Evolutionary conservation across 2,329 filamentous ascomycete genomes (phyloP).

Genomic region (Epichloe bromicola): DNA sequence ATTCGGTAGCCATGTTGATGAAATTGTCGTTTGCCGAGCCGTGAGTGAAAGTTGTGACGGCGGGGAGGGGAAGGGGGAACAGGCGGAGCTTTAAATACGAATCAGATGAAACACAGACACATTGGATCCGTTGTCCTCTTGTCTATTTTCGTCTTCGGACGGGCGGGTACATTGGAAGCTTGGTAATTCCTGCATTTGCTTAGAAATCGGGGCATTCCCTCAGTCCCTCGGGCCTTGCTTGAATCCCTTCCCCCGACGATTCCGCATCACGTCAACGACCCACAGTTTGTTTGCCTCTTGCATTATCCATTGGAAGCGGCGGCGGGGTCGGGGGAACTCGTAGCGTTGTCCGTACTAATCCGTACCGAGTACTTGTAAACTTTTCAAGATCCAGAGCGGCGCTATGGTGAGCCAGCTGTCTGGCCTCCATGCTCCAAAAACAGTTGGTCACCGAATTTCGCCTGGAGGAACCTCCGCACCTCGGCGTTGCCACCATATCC

Average conservation of each 20-base stretch:
- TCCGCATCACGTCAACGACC: not conserved
- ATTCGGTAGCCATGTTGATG: conserved; percentile 11
- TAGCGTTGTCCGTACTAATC: no score
- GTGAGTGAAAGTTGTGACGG: no score
- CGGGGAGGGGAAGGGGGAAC: no score
- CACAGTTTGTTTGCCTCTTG: not conserved
- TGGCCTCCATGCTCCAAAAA: not conserved
- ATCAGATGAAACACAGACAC: no score
- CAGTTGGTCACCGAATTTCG: not conserved
- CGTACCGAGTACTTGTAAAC: no score
- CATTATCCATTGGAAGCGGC: no score
- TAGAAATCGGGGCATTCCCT: not conserved
- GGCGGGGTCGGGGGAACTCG: no score
- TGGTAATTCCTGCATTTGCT: not conserved
- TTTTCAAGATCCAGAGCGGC: not conserved
- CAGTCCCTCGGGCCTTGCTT: not conserved
- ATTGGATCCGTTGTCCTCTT: no score
- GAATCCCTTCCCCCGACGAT: not conserved
- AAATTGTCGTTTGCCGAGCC: no score
- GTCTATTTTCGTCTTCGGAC: no score
- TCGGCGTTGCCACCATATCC: not conserved
- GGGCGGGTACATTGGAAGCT: not conserved
- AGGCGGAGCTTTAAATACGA: no score
- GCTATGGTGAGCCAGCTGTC: not conserved
- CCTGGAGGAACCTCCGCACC: not conserved